Conservation (phyloP, 1,139 yeast genomes). For the Debaryomyces nepalensis region DNA sequence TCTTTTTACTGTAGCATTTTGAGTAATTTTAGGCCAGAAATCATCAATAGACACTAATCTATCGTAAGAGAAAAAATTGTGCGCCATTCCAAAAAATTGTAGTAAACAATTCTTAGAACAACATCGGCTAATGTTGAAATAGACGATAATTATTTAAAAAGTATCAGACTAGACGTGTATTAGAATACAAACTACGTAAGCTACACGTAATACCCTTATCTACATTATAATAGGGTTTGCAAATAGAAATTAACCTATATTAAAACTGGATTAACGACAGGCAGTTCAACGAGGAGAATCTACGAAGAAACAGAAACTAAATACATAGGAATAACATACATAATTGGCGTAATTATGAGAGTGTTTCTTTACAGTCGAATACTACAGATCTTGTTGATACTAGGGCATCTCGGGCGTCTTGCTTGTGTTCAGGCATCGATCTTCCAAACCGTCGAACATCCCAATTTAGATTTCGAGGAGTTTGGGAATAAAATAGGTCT, state of each 20-base stretch:
- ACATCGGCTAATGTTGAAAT: conserved; percentile 1
- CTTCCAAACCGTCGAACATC: conserved; percentile 27
- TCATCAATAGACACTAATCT: neutral
- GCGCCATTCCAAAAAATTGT: conserved; percentile 8
- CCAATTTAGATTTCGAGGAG: conserved; percentile 35
- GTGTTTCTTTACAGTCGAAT: conserved; percentile 2
- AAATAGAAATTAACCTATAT: too few relatives aligned
- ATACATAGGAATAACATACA: neutral
- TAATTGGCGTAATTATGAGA: neutral
- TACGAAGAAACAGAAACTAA: too few relatives aligned
- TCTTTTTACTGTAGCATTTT: neutral
- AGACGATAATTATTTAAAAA: neutral
- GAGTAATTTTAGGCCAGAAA: neutral
- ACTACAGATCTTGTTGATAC: neutral
- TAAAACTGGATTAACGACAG: too few relatives aligned
- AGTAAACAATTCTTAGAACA: neutral
- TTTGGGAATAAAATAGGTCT: conserved; percentile 56
- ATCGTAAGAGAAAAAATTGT: conserved; percentile 3
- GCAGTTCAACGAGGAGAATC: too few relatives aligned
- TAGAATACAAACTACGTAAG: neutral
- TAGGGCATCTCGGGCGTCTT: conserved; percentile 1
- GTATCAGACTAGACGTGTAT: neutral
- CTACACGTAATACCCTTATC: neutral
- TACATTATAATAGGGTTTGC: neutral
- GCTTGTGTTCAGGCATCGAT: conserved; percentile 10